Base-by-base conservation (phyloP, 345 rosid genomes). In the Fremontodendron californicum region DNA sequence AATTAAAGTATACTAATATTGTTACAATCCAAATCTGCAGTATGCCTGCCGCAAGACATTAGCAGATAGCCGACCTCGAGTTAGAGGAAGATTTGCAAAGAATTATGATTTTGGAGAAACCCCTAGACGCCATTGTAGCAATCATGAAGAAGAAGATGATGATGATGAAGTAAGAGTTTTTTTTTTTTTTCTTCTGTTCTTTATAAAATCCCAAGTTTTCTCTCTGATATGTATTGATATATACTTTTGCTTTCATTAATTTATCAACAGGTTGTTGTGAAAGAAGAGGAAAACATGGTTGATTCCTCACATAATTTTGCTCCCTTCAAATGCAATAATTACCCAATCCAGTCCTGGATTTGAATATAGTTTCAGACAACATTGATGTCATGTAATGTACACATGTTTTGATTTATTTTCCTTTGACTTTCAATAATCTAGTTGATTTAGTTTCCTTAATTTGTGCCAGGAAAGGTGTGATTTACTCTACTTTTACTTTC, bases 271-370 rank as follows among this genome's bases (percentile, higher is more conserved):
- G 86, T 88, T 21, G 78, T 78, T 55, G 88, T 88, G 82, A 90
- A 90, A 73, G 88, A 88, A 78, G 97, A 91, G 74, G 94, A 87
- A 48, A 92, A 87, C 9, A 80, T 90, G 84, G 85, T 87, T 49
- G 89, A 91, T 86, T 91, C 95, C 18, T 84, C 96, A 7, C 90
- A 94, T 66, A 90, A 91, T n/a, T 89, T 93, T 82, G 88, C 97
- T 66, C 94, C 98, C 71, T 95, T 95, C 89, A 88, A 89, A 61
- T 92, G 86, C 98, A n/a, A n/a, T n/a, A 95, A 87, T 84, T 91
- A 87, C 70, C 82, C 95, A 6, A 88, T 89, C 80, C 94, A 89
- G 57, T 93, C 97, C 57, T 95, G 98, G 98, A 91, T 87, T 81
- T 94, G 75, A 87, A n/a, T n/a, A n/a, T n/a, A n/a, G 57, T 42